A percentile compares a stretch with the other conserved stretches of the same genome.
These are phyloP conservation scores for Nadsonia starkeyi-henricii DNA, from an alignment of 1,139 yeast genomes.

Conservation along the genomic window DNA sequence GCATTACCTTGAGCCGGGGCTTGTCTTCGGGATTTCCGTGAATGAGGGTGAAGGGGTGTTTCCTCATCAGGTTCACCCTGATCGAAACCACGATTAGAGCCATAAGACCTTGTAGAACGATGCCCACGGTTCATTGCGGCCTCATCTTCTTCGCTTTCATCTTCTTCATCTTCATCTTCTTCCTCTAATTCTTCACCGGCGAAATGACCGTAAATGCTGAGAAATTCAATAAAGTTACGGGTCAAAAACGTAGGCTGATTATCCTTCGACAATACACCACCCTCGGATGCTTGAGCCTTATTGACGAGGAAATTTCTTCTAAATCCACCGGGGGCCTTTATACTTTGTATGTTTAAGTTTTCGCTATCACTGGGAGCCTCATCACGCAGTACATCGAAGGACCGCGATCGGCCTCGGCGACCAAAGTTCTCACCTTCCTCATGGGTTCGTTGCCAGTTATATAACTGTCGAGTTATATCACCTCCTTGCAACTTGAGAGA, in stretches of 20 bases:
- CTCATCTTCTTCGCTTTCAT: constrained; percentile 21
- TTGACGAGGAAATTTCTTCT: constrained; percentile 62
- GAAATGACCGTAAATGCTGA: constrained; percentile 83
- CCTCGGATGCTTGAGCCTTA: constrained; percentile 12
- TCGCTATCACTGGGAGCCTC: background rate
- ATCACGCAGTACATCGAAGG: background rate
- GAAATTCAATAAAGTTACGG: constrained; percentile 73
- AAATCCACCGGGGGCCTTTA: constrained; percentile 85
- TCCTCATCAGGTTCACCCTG: background rate
- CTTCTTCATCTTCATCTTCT: constrained; percentile 40
- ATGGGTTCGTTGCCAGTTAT: constrained; percentile 53
- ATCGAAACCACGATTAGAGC: constrained; percentile 1
- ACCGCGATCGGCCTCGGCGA: background rate
- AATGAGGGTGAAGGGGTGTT: background rate
- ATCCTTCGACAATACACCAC: constrained; percentile 17
- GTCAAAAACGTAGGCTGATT: constrained; percentile 60
- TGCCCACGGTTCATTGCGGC: constrained; percentile 6
- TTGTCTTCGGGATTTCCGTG: constrained; percentile 7
- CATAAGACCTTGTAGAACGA: background rate
- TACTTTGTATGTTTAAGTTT: constrained; percentile 29
- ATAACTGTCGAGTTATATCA: constrained; percentile 71
- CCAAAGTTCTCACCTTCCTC: constrained; percentile 14
- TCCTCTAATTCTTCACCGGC: constrained; percentile 89
- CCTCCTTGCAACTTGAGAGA: constrained; percentile 67
- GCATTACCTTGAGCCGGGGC: constrained; percentile 30